These are phyloP conservation scores for Protea cynaroides DNA, from an alignment of 164 flowering plant genomes.

Conservation along the genomic window DNA sequence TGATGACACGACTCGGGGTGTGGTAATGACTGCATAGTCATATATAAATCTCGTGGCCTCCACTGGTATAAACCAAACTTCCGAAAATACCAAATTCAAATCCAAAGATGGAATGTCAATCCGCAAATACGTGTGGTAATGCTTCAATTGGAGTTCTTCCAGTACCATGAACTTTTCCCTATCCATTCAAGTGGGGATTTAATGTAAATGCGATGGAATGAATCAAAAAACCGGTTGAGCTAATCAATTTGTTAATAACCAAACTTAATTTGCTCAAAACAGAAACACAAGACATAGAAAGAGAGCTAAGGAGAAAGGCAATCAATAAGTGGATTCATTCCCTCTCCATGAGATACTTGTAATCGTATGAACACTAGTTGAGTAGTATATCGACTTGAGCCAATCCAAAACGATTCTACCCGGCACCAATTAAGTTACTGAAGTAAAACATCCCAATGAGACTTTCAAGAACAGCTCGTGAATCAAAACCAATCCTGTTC, in stretches of 20 bases:
- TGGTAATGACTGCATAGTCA: too few species aligned
- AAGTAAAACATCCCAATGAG: background rate
- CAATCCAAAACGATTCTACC: background rate
- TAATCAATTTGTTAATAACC: background rate
- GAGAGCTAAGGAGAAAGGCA: too few species aligned
- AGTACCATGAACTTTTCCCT: background rate
- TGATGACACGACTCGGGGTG: background rate
- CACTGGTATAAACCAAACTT: background rate
- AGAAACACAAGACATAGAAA: too few species aligned
- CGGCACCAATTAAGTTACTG: background rate
- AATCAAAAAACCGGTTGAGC: background rate
- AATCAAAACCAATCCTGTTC: background rate
- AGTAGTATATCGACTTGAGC: background rate
- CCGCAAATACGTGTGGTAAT: background rate
- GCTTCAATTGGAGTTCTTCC: background rate
- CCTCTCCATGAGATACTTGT: background rate
- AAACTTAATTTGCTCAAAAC: background rate
- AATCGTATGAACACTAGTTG: background rate
- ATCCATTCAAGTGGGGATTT: background rate
- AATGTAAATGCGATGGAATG: background rate
- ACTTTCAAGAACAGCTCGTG: background rate
- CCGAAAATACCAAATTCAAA: background rate
- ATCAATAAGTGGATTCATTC: background rate
- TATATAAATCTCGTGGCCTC: background rate
- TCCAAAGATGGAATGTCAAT: background rate